A percentile compares a stretch with the other conserved stretches of the same genome.
These are phyloP conservation scores for Taxillus chinensis DNA, from an alignment of 164 flowering plant genomes.

Conservation along the genomic window DNA sequence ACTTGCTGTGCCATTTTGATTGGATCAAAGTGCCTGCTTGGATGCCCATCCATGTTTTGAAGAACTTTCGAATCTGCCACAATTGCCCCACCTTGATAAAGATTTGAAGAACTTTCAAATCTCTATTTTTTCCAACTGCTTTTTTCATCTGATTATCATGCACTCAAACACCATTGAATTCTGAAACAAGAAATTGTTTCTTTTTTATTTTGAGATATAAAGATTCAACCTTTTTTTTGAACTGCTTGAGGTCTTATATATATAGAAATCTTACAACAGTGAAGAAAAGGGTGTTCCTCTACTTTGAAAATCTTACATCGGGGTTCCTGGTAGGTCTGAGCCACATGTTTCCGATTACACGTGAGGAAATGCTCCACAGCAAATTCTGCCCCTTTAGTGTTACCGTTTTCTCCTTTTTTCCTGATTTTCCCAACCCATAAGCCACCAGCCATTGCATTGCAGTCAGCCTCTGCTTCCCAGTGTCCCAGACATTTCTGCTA, in stretches of 20 bases:
- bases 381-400: conserved; percentile 37
- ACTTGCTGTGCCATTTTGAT: conserved; percentile 28
- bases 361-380: conserved; percentile 82
- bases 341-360: conserved; percentile 94
- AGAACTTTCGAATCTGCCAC: conserved; percentile 22
- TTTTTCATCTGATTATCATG: too few species aligned
- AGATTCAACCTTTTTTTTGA: too few species aligned
- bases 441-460: conserved; percentile 91
- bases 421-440: conserved; percentile 59
- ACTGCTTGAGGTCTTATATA: too few species aligned
- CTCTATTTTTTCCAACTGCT: too few species aligned
- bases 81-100: conserved; percentile 20
- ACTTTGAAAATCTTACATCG: conserved; percentile 57
- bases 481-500: conserved; percentile 53
- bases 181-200: too few species aligned
- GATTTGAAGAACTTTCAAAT: too few species aligned
- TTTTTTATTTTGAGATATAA: too few species aligned
- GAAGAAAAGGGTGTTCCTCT: neutral
- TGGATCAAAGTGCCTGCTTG: conserved; percentile 25
- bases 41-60: conserved; percentile 27
- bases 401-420: conserved; percentile 37
- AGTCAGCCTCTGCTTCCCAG: conserved; percentile 73
- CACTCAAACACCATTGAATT: too few species aligned
- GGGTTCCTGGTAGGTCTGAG: conserved; percentile 85
- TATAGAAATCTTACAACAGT: too few species aligned